Evolutionary conservation across 2,329 filamentous ascomycete genomes (phyloP).

Genomic region (Exophiala sideris): DNA sequence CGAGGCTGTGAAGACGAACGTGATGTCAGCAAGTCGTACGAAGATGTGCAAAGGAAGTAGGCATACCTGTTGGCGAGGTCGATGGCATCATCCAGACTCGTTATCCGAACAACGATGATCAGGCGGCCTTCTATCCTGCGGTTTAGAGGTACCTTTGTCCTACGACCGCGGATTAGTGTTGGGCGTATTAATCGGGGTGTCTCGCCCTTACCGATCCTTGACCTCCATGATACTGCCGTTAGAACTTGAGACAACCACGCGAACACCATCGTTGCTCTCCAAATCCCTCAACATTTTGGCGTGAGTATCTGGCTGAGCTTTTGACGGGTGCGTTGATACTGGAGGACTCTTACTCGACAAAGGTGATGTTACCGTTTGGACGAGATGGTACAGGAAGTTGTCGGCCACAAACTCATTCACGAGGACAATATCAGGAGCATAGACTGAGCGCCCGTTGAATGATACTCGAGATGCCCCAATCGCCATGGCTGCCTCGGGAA

Average conservation of each 20-base stretch:
- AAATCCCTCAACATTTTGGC: not conserved
- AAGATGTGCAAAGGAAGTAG: not conserved
- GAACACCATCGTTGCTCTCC: conserved; percentile 5
- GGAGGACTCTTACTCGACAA: not conserved
- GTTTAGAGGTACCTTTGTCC: conserved; percentile 27
- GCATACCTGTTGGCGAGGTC: conserved; percentile 41
- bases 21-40: not conserved
- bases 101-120: conserved; percentile 47
- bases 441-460: conserved; percentile 56
- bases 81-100: conserved; percentile 55
- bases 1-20: conserved; percentile 22
- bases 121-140: conserved; percentile 43
- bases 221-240: conserved; percentile 33
- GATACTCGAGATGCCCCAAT: conserved; percentile 54
- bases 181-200: not conserved
- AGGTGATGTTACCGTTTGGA: conserved; percentile 4
- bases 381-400: conserved; percentile 6
- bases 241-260: conserved; percentile 30
- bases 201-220: conserved; percentile 27
- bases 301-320: not conserved
- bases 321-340: not conserved
- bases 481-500: conserved; percentile 51
- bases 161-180: not conserved
- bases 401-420: conserved; percentile 59
- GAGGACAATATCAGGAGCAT: conserved; percentile 60